Percentiles rank a stretch among this genome's conserved stretches.
Evolutionary conservation across 2,329 filamentous ascomycete species (phyloP).

Genomic region (Intubia oerlemansii): DNA sequence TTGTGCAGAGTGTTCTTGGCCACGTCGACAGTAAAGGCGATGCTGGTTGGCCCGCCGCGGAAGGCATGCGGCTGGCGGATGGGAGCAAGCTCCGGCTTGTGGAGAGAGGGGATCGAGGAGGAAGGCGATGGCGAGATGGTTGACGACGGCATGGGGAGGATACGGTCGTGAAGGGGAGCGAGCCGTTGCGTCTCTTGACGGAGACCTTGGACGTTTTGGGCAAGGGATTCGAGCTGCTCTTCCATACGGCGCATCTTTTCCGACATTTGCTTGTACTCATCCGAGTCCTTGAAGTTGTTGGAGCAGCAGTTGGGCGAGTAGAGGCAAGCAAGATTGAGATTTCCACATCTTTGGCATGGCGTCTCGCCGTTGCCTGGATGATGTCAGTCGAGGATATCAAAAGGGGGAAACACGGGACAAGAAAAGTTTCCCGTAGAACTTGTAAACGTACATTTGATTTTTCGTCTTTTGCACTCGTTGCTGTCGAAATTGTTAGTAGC

Average conservation of each 20-base stretch:
- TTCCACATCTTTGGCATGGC: constrained; percentile 45
- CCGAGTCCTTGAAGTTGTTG: constrained; percentile 22
- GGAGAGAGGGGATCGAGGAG: constrained; percentile 20
- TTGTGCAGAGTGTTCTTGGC: constrained; percentile 72
- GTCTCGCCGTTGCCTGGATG: constrained; percentile 34
- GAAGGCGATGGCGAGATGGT: constrained; percentile 20
- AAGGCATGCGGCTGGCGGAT: constrained; percentile 40
- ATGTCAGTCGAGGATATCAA: neutral
- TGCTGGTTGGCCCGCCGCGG: constrained; percentile 59
- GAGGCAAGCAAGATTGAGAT: constrained; percentile 31
- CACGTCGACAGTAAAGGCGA: constrained; percentile 66
- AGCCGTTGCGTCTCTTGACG: constrained; percentile 30
- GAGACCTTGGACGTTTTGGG: constrained; percentile 47
- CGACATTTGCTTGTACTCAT: constrained; percentile 71
- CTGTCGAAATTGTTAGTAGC: constrained; percentile 17
- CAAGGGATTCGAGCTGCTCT: constrained; percentile 64
- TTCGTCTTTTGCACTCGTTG: constrained; percentile 23
- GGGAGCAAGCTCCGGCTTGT: constrained; percentile 23
- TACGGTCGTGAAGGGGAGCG: constrained; percentile 21
- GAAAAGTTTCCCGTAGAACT: too few relatives aligned
- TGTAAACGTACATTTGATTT: constrained; percentile 20
- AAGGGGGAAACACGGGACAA: neutral
- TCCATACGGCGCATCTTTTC: constrained; percentile 55
- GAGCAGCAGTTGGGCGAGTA: constrained; percentile 12
- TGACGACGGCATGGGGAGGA: constrained; percentile 16